Evolutionary conservation across 2,329 filamentous ascomycete genomes (phyloP).

Genomic region (Blastomyces emzantsi): DNA sequence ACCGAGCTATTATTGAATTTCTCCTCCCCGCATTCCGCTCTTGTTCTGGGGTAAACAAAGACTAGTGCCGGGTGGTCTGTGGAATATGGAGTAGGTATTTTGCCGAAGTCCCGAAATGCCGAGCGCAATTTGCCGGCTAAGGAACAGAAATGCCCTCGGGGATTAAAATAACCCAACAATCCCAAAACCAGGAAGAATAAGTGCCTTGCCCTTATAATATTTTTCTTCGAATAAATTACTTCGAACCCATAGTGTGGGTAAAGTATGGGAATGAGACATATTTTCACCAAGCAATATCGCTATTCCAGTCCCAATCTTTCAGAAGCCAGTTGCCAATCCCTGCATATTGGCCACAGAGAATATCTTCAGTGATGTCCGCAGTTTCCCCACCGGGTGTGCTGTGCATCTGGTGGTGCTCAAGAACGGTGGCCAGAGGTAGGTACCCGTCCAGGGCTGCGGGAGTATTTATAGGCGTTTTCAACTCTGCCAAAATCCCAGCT

Average conservation of each 20-base stretch:
- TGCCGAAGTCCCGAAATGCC: conserved; percentile 4
- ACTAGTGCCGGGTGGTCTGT: not conserved
- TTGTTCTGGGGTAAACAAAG: not conserved
- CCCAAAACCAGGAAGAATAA: not conserved
- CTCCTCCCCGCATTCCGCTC: not conserved
- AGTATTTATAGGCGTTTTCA: conserved; percentile 16
- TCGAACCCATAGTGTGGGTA: not conserved
- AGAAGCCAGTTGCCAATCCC: conserved; percentile 26
- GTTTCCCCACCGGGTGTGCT: conserved; percentile 12
- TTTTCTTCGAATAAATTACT: not conserved
- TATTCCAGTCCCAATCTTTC: conserved; percentile 22
- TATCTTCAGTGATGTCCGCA: conserved; percentile 15
- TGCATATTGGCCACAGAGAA: conserved; percentile 22
- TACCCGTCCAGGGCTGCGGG: conserved; percentile 18
- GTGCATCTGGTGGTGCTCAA: conserved; percentile 18
- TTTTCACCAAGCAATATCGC: conserved; percentile 16
- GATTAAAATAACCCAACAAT: not conserved
- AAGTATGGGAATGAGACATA: not conserved
- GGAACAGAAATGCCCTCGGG: not conserved
- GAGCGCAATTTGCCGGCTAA: not conserved
- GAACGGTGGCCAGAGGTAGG: conserved; percentile 20
- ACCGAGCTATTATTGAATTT: not conserved
- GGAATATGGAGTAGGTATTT: not conserved
- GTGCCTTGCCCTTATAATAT: not conserved
- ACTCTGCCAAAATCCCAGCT: conserved; percentile 18